These are phyloP conservation scores for Posidonia oceanica DNA, from an alignment of 116 monocot genomes.

Conservation along the genomic window DNA sequence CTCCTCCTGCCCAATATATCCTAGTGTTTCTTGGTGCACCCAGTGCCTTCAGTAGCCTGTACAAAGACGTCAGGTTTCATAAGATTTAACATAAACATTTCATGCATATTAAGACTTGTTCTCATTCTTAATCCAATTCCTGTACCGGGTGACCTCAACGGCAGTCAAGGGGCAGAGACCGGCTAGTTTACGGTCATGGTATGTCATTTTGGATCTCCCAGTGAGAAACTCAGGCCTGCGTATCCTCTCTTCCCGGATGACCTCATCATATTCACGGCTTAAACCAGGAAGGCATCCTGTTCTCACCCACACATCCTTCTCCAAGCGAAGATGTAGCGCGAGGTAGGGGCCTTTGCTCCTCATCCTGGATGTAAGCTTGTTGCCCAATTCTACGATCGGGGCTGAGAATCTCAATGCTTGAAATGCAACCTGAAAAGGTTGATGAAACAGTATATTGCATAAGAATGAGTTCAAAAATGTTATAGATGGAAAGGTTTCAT, in stretches of 20 bases:
- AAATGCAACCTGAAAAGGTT: conserved; percentile 64
- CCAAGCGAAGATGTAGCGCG: conserved; percentile 76
- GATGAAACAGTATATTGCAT: neutral
- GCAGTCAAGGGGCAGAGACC: conserved; percentile 82
- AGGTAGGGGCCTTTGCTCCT: conserved; percentile 74
- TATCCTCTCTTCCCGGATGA: conserved; percentile 51
- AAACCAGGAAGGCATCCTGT: conserved; percentile 87
- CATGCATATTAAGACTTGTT: neutral
- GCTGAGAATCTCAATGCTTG: conserved; percentile 68
- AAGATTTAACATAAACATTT: too few species aligned
- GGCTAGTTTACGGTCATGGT: conserved; percentile 65
- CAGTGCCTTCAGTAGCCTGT: conserved; percentile 70
- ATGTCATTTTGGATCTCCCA: conserved; percentile 62
- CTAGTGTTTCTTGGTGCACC: conserved; percentile 49
- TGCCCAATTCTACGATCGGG: conserved; percentile 52
- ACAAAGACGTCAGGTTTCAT: neutral
- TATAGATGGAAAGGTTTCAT: neutral
- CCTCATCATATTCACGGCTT: conserved; percentile 37
- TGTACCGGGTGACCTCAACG: conserved; percentile 62
- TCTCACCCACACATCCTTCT: conserved; percentile 96
- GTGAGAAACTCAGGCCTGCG: conserved; percentile 76
- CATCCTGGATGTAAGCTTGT: conserved; percentile 57
- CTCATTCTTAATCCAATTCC: neutral
- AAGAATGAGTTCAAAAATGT: neutral
- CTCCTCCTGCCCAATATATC: conserved; percentile 96